Conservation (phyloP, 2,329 filamentous ascomycete genomes). For the Phialophora tarda region DNA sequence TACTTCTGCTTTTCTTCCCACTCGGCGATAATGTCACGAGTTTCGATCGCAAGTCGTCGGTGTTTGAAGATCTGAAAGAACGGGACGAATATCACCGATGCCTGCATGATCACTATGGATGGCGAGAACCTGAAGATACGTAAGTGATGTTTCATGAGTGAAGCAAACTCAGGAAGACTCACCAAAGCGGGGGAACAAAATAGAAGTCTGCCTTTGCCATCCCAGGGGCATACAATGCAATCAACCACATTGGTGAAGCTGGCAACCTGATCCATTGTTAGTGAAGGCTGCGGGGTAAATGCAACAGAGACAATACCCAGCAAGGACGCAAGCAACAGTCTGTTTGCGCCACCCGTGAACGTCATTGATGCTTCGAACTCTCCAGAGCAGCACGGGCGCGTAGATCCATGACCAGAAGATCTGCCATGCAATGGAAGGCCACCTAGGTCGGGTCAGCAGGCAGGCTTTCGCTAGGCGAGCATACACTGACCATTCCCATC, state of each 20-base stretch:
- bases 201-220: slow-evolving; percentile 53
- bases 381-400: slow-evolving; percentile 67
- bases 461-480: not conserved
- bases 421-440: slow-evolving; percentile 69
- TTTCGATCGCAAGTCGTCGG: slow-evolving; percentile 45
- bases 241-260: slow-evolving; percentile 70
- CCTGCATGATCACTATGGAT: slow-evolving; percentile 67
- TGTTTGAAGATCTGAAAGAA: slow-evolving; percentile 61
- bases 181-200: slow-evolving; percentile 68
- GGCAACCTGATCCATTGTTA: slow-evolving; percentile 56
- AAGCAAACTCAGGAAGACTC: slow-evolving; percentile 8
- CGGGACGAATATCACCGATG: slow-evolving; percentile 68
- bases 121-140: slow-evolving; percentile 54
- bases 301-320: slow-evolving; percentile 44
- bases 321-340: slow-evolving; percentile 60
- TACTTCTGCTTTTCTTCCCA: slow-evolving; percentile 48
- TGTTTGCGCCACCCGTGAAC: slow-evolving; percentile 70
- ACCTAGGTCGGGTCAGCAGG: slow-evolving; percentile 46
- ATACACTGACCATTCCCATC: slow-evolving; percentile 67
- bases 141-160: slow-evolving; percentile 23
- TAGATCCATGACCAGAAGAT: slow-evolving; percentile 68
- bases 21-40: slow-evolving; percentile 46
- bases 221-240: slow-evolving; percentile 59
- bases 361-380: slow-evolving; percentile 65
- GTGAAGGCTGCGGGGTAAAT: slow-evolving; percentile 3